Evolutionary conservation across 176 grass and related monocot species (phyloP).

Genomic region (Lolium rigidum): DNA sequence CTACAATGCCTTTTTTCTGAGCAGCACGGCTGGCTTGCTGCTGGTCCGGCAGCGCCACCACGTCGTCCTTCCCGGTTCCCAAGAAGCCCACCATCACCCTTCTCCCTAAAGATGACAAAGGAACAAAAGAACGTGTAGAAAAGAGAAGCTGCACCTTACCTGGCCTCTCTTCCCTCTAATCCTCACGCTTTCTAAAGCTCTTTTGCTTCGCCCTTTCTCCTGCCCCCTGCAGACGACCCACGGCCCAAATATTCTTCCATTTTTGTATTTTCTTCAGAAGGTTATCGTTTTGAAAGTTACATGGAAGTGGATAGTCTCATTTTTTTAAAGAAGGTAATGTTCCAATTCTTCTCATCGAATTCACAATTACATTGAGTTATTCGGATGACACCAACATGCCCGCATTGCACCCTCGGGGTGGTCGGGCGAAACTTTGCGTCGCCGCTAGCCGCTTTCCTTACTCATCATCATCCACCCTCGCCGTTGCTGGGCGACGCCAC

Average conservation of each 20-base stretch:
- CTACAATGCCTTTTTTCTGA: not conserved
- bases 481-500: too few species aligned
- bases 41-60: slow-evolving; percentile 28
- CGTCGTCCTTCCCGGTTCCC: slow-evolving; percentile 35
- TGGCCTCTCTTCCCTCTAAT: not conserved
- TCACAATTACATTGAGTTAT: too few species aligned
- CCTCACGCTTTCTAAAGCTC: slow-evolving; percentile 6
- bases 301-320: too few species aligned
- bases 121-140: slow-evolving; percentile 47
- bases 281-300: too few species aligned
- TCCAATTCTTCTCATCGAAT: too few species aligned
- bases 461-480: too few species aligned
- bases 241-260: slow-evolving; percentile 28
- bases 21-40: slow-evolving; percentile 1
- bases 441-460: too few species aligned
- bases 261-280: too few species aligned
- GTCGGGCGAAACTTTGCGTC: too few species aligned
- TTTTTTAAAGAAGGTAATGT: too few species aligned
- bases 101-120: slow-evolving; percentile 51
- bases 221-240: not conserved
- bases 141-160: slow-evolving; percentile 55
- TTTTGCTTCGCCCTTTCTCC: slow-evolving; percentile 31
- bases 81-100: slow-evolving; percentile 33
- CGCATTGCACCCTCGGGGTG: too few species aligned
- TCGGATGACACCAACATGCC: too few species aligned